A percentile compares a stretch with the other conserved stretches of the same genome.
Conservation (phyloP, 768 basidiomycete species). For the Mycena indigotica region DNA sequence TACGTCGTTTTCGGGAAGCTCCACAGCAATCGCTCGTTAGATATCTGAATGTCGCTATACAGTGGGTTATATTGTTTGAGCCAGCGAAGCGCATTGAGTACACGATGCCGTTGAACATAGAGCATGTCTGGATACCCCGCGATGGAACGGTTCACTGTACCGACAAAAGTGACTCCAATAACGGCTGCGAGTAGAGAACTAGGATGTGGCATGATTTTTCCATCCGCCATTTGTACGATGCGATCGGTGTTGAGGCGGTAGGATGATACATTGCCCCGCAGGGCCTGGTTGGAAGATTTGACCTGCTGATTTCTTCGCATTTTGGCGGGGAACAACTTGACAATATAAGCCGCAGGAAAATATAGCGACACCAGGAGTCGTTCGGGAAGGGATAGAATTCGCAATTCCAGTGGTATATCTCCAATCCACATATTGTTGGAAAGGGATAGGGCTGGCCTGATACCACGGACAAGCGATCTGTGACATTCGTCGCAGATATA, state of each 20-base stretch:
- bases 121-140: not conserved
- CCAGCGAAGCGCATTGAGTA: not conserved
- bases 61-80: not conserved
- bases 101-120: not conserved
- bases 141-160: not conserved
- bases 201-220: not conserved
- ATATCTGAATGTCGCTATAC: not conserved
- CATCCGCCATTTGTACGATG: not conserved
- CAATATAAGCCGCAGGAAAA: not conserved
- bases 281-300: not conserved
- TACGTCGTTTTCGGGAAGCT: not conserved
- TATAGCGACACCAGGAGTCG: not conserved
- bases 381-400: not conserved
- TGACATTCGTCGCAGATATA: not conserved
- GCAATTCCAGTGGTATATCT: not conserved
- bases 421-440: not conserved
- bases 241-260: not conserved
- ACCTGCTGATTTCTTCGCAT: not conserved
- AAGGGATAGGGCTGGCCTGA: not conserved
- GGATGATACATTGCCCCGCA: not conserved
- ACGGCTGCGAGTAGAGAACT: not conserved
- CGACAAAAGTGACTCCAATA: not conserved
- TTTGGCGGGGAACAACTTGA: not conserved
- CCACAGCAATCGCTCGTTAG: not conserved
- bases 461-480: not conserved